Base-by-base conservation (phyloP, 768 basidiomycete genomes). In the Holtermannia corniformis region DNA sequence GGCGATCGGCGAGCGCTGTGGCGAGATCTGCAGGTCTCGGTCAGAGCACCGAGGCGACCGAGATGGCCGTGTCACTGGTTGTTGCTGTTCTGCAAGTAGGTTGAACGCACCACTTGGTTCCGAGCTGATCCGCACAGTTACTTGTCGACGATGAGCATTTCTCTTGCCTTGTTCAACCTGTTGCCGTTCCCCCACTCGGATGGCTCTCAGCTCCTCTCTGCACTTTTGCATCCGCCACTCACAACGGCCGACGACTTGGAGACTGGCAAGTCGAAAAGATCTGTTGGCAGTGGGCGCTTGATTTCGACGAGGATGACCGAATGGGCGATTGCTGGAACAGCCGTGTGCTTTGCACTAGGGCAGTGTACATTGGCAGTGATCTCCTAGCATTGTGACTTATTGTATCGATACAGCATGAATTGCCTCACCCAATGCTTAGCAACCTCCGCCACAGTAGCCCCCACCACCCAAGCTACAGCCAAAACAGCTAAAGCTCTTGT, bases 131-230 rank as follows among this genome's bases (percentile, higher is more conserved):
- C 45, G 37, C 5, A 54, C 40, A 71, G 70, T 10, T 71, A 71
- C 49, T 40, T 64, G 41, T 53, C 59, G 1, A 79, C 80, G 63
- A 77, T 85, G 1, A 81, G 82, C n/a, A 69, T 90, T 26, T 89
- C 87, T 2, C 75, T 92, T 1, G 89, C 80, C 68, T 72, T 89
- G 52, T 82, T 91, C 75, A 92, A 92, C 67, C 78, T 87, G 23
- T 76, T 91, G 21, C 87, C 89, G 0, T 66, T 90, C 27, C 79
- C 80, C 2, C 73, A 75, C 45, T 75, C 91, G 19, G 89, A 92
- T 55, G 89, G 89, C 23, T 72, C 76, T 5, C 78, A 82, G 58
- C 73, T 85, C 19, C 74, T 87, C 7, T 65, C 62, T 7, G 62
- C 58, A 23, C 50, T 73, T 32, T 50, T 73, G n/a, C n/a, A 12